Conservation (phyloP, 139 green algal genomes). For the Chlamydomonas sphaeroides region DNA sequence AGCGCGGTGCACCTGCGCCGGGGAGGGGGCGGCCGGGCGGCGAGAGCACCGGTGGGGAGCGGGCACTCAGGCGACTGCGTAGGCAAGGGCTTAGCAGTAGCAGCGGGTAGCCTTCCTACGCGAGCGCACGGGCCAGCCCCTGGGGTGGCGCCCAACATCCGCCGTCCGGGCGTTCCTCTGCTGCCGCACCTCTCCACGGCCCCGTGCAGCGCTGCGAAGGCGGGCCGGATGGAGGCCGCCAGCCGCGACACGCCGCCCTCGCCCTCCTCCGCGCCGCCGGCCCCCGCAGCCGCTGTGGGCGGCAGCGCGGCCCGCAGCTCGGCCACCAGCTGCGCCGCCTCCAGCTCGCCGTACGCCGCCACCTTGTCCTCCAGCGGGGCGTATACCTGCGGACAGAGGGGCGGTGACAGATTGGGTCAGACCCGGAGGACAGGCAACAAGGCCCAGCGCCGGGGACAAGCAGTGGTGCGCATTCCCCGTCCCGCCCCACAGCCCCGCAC, state of each 20-base stretch:
- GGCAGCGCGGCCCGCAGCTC: slow-evolving; percentile 9
- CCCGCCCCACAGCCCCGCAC: too few species aligned
- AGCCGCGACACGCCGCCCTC: slow-evolving; percentile 37
- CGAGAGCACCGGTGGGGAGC: neutral
- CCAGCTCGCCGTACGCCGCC: slow-evolving; percentile 50
- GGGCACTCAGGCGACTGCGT: too few species aligned
- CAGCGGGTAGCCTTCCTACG: too few species aligned
- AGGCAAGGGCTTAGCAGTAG: too few species aligned
- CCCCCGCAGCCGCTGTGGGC: neutral
- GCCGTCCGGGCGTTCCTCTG: too few species aligned
- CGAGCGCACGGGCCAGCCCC: too few species aligned
- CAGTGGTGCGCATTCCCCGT: too few species aligned
- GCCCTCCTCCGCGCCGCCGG: neutral
- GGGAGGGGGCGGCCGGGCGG: neutral
- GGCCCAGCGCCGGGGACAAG: too few species aligned
- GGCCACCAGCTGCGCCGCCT: slow-evolving; percentile 37
- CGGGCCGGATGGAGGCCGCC: slow-evolving; percentile 44
- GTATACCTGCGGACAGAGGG: slow-evolving; percentile 5
- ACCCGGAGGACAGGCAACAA: too few species aligned
- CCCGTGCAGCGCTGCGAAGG: slow-evolving; percentile 19
- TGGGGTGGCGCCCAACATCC: neutral
- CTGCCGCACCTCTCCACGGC: slow-evolving; percentile 42
- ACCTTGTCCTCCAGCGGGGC: slow-evolving; percentile 46
- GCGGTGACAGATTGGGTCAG: neutral
- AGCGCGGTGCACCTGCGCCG: slow-evolving; percentile 9